Evolutionary conservation across 192 early-diverging fungal species (phyloP), one percentile per base, ranked within the genome.

Genomic region (Coemansia sp.): DNA sequence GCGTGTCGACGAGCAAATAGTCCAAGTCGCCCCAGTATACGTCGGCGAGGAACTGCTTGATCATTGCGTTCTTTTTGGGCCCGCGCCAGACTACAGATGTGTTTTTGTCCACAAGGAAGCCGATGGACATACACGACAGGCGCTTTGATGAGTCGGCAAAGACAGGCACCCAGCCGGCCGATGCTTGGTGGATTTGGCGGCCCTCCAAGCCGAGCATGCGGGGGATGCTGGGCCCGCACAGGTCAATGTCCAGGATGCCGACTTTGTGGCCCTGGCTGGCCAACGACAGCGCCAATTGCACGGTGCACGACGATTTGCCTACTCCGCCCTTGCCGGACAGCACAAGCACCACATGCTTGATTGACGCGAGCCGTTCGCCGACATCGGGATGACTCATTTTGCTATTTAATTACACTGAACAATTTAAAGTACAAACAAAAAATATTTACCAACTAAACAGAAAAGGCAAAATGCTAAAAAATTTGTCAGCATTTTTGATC

Each of bases 251-350:
- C 56, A 99, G 78, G 0, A 96, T 82, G 12, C 96, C 97, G 5
- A 99, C 94, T 48, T 82, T 83, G 66, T 81, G 81, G 31, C 87
- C 88, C 56, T 79, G 72, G 49, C 82, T 68, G 5, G 80, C 82
- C 12, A 93, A 67, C 24, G 86, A 81, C 6, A 91, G 74, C 7
- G 91, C 89, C 7, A 99, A 88, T 63, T 96, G 90, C 7, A 94
- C 86, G 5, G 95, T 92, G 49, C 95, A 91, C 26, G 93, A 96
- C 7, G 86, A 88, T 79, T 99, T 99, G 54, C 97, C 97, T 2
- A 99, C 97, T 31, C 97, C 97, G 63, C 97, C 97, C 73, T 99
- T 99, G 23, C 97, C 97, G 0, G 94, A 96, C 21, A 99, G 88
- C 10, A 99, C 88, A 7, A 99, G 82, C n/a, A 98, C 80, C 57